Evolutionary conservation across 139 green algal genomes (phyloP).

Genomic region (Tetratostichococcus sp.): DNA sequence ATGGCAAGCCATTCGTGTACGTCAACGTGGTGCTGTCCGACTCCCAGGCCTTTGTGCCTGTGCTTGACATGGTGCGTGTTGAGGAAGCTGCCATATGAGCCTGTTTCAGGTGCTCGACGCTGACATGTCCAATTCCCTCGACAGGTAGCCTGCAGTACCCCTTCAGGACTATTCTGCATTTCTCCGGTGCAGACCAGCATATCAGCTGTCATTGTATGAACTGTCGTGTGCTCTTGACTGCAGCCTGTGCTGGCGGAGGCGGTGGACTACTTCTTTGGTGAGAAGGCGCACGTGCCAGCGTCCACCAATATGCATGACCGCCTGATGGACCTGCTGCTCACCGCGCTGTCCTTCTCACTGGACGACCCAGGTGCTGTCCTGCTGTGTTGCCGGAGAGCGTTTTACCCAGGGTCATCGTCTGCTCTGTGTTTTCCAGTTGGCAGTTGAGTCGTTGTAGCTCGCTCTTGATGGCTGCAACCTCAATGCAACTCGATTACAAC

Average conservation of each 20-base stretch:
- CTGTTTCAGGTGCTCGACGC: background rate
- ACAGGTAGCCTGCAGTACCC: no score
- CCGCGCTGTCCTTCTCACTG: background rate
- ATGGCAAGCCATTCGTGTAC: constrained; percentile 62
- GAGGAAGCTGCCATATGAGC: background rate
- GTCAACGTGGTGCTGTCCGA: constrained; percentile 69
- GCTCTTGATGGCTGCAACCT: no score
- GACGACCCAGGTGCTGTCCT: background rate
- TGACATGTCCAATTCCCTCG: constrained; percentile 17
- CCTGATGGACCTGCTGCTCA: constrained; percentile 40
- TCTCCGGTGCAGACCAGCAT: no score
- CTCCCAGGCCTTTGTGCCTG: constrained; percentile 52
- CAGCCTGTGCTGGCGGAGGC: constrained; percentile 1
- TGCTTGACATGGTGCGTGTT: constrained; percentile 17
- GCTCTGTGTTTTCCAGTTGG: no score
- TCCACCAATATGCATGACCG: constrained; percentile 29
- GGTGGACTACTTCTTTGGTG: constrained; percentile 26
- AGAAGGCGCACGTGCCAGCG: background rate
- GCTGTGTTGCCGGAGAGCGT: no score
- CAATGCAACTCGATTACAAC: no score
- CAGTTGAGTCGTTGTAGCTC: no score
- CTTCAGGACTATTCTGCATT: no score
- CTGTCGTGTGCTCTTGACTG: background rate
- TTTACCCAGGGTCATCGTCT: no score
- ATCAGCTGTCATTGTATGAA: no score